These are phyloP conservation scores for Ogataea nakhonphanomensis DNA, from an alignment of 805 yeast species.

Conservation along the genomic window DNA sequence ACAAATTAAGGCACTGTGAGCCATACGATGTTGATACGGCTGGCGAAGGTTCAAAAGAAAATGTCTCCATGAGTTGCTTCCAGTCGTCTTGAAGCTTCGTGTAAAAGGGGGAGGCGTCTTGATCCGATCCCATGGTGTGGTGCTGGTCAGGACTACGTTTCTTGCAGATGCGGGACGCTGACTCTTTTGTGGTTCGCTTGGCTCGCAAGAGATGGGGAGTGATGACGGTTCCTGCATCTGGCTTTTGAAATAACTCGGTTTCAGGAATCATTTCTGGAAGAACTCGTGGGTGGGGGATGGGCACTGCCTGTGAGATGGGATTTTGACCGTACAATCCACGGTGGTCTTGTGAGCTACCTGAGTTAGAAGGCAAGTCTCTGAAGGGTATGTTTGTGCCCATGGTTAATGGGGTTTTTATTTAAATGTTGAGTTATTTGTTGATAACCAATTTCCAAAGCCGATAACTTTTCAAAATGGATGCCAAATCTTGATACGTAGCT, in stretches of 20 bases:
- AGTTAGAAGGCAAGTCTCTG: too few relatives aligned
- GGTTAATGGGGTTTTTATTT: too few relatives aligned
- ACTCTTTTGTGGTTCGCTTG: constrained; percentile 3
- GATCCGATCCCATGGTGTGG: neutral
- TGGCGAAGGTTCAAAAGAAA: neutral
- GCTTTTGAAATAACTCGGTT: constrained; percentile 20
- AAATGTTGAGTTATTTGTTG: too few relatives aligned
- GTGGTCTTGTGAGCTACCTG: neutral
- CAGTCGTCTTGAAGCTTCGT: constrained; percentile 6
- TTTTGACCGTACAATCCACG: neutral
- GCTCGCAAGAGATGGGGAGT: constrained; percentile 21
- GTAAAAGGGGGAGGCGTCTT: constrained; percentile 4
- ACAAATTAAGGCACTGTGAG: neutral
- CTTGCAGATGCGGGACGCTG: neutral
- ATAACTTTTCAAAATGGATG: too few relatives aligned
- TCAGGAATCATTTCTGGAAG: constrained; percentile 17
- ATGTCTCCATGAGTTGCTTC: constrained; percentile 2
- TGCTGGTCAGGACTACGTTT: neutral
- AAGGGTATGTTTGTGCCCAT: too few relatives aligned
- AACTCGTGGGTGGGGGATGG: constrained; percentile 10
- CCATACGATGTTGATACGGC: neutral
- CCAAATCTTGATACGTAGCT: too few relatives aligned
- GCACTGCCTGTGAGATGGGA: constrained; percentile 2
- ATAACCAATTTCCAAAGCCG: too few relatives aligned
- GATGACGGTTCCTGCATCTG: constrained; percentile 14